Evolutionary conservation across 495 filamentous ascomycete genomes (phyloP).

Genomic region (Talaromyces trachyspermus): DNA sequence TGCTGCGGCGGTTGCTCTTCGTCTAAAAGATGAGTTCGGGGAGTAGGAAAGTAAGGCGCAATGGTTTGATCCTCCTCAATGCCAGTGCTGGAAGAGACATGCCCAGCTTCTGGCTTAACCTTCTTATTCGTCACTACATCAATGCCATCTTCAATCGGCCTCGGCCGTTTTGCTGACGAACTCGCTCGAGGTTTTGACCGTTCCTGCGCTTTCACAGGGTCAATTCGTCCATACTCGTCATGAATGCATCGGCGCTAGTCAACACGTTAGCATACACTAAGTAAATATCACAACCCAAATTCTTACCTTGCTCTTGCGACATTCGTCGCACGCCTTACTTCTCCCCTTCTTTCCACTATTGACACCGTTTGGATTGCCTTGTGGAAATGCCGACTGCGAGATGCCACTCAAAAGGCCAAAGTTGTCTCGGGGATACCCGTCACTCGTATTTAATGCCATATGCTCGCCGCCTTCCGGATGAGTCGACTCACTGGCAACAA

Average conservation of each 20-base stretch:
- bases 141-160: conserved; percentile 30
- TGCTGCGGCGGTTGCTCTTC: not conserved
- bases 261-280: conserved; percentile 12
- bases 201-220: conserved; percentile 55
- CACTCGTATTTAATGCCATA: not conserved
- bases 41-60: not conserved
- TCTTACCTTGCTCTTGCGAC: conserved; percentile 60
- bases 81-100: conserved; percentile 14
- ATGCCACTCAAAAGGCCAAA: conserved; percentile 7
- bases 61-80: not conserved
- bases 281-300: conserved; percentile 8
- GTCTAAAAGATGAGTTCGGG: not conserved
- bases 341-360: conserved; percentile 44
- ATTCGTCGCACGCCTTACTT: conserved; percentile 59
- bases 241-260: conserved; percentile 62
- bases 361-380: conserved; percentile 28
- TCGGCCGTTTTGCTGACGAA: conserved; percentile 40
- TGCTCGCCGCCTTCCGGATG: not conserved
- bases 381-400: conserved; percentile 14
- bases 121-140: conserved; percentile 22
- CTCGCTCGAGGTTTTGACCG: conserved; percentile 50
- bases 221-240: conserved; percentile 55
- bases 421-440: conserved; percentile 7
- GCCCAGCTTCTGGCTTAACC: conserved; percentile 33
- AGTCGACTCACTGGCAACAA: conserved; percentile 32